Base-by-base conservation (phyloP, 805 yeast species). In the Alloascoidea africana region DNA sequence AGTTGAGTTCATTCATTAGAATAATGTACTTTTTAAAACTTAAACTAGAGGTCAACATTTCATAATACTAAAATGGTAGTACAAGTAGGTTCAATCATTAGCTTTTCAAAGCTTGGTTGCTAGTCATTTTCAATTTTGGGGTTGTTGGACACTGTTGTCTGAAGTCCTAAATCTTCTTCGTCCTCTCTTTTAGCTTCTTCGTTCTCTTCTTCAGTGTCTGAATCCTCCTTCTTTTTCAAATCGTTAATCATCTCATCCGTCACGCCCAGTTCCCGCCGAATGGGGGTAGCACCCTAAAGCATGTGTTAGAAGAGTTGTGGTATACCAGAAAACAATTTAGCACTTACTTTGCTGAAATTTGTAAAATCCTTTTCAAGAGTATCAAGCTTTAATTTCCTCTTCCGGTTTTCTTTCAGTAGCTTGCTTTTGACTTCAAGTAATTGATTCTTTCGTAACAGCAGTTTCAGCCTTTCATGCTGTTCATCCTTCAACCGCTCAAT, bases 361-460 rank as follows among this genome's bases (percentile, higher is more conserved):
- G 30, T 23, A n/a, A 23, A 23, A 23, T 23, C 30, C 30, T 23
- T 23, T 23, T 23, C 30, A 23, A 23, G 30, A 23, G 30, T 23
- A 23, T 23, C 30, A 8, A 23, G n/a, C n/a, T 23, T 23, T 8
- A n/a, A 8, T 23, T 23, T 23, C n/a, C 30, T 8, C n/a, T 23
- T 8, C n/a, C 30, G 8, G n/a, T 23, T 23, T 23, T 23, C 30
- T n/a, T 8, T n/a, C n/a, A 23, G 30, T 8, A 23, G 8, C 30
- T n/a, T 8, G 30, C 30, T 23, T 23, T 23, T 23, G 8, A 23
- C n/a, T n/a, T 23, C 30, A 8, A 23, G 30, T n/a, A 23, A 23
- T 8, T 23, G 30, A 23, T 23, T 23, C n/a, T 23, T 23, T 23
- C 30, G 8, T 23, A 23, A 23, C 8, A 23, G 30, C n/a, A 23